These are phyloP conservation scores for Argentina anserina DNA, from an alignment of 306 rosid species.

Conservation along the genomic window DNA sequence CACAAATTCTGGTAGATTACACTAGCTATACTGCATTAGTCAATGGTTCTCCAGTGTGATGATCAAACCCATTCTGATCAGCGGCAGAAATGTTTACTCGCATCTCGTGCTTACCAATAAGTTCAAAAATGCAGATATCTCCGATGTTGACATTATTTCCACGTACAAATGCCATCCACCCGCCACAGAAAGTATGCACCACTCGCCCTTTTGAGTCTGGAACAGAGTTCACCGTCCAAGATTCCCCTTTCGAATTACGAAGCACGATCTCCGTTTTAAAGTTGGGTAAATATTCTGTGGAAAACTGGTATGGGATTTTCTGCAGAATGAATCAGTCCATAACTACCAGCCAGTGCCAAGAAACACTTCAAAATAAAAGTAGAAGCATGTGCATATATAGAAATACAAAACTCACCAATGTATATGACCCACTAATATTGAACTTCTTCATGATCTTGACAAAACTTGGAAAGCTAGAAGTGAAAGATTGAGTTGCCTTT, in stretches of 20 bases:
- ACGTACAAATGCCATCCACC: constrained; percentile 95
- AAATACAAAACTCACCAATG: constrained; percentile 61
- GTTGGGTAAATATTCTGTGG: constrained; percentile 72
- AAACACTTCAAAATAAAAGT: background rate
- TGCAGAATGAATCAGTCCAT: constrained; percentile 36
- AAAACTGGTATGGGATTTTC: constrained; percentile 86
- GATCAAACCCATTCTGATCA: constrained; percentile 59
- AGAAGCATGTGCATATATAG: background rate
- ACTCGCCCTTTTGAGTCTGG: constrained; percentile 81
- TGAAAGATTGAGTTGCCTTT: constrained; percentile 66
- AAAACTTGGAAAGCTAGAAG: constrained; percentile 73
- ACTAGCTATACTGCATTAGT: constrained; percentile 40
- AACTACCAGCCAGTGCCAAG: constrained; percentile 15
- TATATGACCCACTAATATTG: constrained; percentile 85
- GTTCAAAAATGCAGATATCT: constrained; percentile 84
- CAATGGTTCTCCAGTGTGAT: constrained; percentile 33
- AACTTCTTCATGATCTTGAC: constrained; percentile 91
- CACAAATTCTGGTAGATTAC: constrained; percentile 38
- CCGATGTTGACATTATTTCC: constrained; percentile 70
- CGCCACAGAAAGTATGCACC: constrained; percentile 87
- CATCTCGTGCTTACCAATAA: constrained; percentile 60
- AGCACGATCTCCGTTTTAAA: constrained; percentile 72
- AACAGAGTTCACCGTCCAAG: constrained; percentile 85
- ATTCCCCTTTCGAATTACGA: constrained; percentile 60
- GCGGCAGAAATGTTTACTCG: constrained; percentile 66